phyloP scores from a whole-genome alignment of 108 stramenopile genomes.

The Epipyxis sp. region DNA sequence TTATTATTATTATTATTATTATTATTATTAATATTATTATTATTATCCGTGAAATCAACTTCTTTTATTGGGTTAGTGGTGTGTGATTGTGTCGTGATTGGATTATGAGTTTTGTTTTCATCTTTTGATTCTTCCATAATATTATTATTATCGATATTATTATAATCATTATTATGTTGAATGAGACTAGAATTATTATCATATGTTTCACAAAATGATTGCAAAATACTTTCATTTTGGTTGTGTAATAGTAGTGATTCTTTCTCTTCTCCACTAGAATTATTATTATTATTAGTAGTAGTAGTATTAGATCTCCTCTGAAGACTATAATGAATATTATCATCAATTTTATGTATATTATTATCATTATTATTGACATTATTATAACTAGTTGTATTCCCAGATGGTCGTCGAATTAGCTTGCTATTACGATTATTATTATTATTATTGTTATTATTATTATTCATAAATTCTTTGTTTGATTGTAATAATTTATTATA shows the following conservation, averaged over 20 bases:
- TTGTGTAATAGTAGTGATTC: no score
- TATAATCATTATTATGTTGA: not conserved
- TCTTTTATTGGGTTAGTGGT: no score
- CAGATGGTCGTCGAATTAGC: not conserved
- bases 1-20: no score
- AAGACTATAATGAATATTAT: not conserved
- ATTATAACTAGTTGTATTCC: not conserved
- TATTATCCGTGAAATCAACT: no score
- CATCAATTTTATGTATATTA: not conserved
- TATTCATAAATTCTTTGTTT: not conserved
- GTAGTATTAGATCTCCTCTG: not conserved
- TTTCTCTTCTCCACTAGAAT: no score
- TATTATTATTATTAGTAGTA: not conserved
- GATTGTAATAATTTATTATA: not conserved
- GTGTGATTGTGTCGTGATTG: no score
- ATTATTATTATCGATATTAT: no score
- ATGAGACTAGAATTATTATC: not conserved
- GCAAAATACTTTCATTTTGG: not conserved
- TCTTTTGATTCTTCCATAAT: no score
- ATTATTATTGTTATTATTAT: not conserved
- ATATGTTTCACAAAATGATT: not conserved
- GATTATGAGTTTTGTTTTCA: no score
- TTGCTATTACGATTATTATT: not conserved
- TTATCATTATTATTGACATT: not conserved
- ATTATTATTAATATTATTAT: no score